Evolutionary conservation across 2,329 filamentous ascomycete species (phyloP).

Genomic region (Metarhizium robertsii): DNA sequence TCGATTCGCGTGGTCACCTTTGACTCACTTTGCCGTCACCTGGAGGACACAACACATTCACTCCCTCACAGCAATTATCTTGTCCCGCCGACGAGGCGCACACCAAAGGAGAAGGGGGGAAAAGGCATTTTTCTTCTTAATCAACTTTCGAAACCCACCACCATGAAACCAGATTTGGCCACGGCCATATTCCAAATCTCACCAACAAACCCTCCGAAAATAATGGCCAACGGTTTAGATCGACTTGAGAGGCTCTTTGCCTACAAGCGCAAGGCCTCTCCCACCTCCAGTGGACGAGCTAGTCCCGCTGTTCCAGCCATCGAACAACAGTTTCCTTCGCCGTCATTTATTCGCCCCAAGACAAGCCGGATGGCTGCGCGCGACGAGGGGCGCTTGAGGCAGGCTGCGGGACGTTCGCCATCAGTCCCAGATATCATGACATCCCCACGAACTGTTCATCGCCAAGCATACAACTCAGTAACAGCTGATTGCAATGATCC

Average conservation of each 20-base stretch:
- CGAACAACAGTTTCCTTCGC: conserved; percentile 36
- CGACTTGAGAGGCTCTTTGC: conserved; percentile 44
- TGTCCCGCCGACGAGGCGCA: neutral
- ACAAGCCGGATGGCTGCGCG: conserved; percentile 47
- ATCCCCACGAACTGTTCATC: conserved; percentile 4
- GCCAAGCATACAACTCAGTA: conserved; percentile 7
- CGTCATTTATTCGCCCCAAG: conserved; percentile 48
- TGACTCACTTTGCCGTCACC: conserved; percentile 11
- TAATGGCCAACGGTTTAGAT: conserved; percentile 40
- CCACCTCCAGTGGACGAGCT: conserved; percentile 15
- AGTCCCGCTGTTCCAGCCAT: conserved; percentile 13
- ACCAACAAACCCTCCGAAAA: conserved; percentile 7
- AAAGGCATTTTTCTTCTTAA: neutral
- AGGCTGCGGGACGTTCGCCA: conserved; percentile 19
- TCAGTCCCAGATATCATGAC: conserved; percentile 14
- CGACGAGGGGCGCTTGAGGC: conserved; percentile 31
- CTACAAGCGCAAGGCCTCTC: conserved; percentile 28
- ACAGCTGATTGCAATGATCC: conserved; percentile 7
- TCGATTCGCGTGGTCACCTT: conserved; percentile 5
- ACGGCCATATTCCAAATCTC: neutral
- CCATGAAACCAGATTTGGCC: neutral
- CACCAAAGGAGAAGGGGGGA: too few relatives aligned
- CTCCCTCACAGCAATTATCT: conserved; percentile 1
- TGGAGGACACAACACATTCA: conserved; percentile 3
- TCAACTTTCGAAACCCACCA: neutral